A percentile compares a stretch with the other conserved stretches of the same genome.
Evolutionary conservation across 2,329 filamentous ascomycete species (phyloP).

Genomic region (Colletotrichum euphorbiae): DNA sequence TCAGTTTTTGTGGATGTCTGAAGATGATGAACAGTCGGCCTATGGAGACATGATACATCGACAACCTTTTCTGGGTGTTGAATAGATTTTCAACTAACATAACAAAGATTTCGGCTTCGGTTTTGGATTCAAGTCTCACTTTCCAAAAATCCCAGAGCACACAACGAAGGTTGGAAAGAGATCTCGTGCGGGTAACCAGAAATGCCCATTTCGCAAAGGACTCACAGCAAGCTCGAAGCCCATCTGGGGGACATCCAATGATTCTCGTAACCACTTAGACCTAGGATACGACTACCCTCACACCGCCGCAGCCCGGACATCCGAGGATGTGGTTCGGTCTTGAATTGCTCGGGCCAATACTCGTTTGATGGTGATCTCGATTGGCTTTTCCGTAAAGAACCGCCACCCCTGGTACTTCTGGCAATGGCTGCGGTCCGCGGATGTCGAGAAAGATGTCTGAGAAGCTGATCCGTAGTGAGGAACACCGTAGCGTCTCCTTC

Average conservation of each 20-base stretch:
- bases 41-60: no score
- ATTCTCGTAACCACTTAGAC: conserved; percentile 19
- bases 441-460: conserved; percentile 54
- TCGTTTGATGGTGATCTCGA: conserved; percentile 43
- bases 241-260: conserved; percentile 28
- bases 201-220: neutral
- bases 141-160: no score
- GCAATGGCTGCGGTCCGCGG: conserved; percentile 55
- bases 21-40: no score
- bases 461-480: conserved; percentile 49
- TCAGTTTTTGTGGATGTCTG: no score
- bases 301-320: conserved; percentile 8
- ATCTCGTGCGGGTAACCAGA: no score
- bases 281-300: conserved; percentile 27
- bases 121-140: no score
- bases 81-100: no score
- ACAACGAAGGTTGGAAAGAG: no score
- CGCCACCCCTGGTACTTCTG: conserved; percentile 50
- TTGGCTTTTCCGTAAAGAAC: conserved; percentile 50
- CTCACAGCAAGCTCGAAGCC: neutral
- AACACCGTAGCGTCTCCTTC: conserved; percentile 58
- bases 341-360: neutral
- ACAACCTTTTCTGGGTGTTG: no score
- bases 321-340: neutral
- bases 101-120: no score